Evolutionary conservation across 352 stramenopile genomes (phyloP).

Genomic region (Pythium aristosporum): DNA sequence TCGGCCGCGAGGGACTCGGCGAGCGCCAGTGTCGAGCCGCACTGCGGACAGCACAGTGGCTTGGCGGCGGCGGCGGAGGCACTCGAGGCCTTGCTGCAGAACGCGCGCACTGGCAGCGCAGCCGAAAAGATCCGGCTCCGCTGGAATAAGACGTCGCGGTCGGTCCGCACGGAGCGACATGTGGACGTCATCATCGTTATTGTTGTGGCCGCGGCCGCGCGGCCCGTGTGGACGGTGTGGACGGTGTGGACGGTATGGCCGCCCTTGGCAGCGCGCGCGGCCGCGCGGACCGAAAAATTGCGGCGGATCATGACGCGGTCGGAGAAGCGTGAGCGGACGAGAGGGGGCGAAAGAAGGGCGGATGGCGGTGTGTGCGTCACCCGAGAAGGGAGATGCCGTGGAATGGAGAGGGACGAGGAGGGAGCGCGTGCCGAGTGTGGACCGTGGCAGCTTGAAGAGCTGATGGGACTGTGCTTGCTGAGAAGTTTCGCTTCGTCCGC

Average conservation of each 20-base stretch:
- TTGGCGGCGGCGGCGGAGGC: constrained; percentile 14
- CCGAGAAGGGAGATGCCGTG: background rate
- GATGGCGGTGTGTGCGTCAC: background rate
- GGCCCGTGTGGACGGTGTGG: background rate
- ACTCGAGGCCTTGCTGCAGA: constrained; percentile 13
- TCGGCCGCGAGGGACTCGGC: constrained; percentile 31
- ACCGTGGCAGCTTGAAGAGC: constrained; percentile 11
- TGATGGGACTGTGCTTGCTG: background rate
- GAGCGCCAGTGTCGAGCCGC: constrained; percentile 51
- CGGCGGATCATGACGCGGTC: constrained; percentile 16
- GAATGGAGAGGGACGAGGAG: background rate
- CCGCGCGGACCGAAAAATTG: constrained; percentile 12
- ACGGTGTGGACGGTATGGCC: background rate
- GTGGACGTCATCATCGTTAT: background rate
- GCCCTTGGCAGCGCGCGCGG: background rate
- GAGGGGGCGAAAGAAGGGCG: background rate
- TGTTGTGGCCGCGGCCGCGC: background rate
- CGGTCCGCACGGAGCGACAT: background rate
- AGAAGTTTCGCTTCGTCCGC: constrained; percentile 11
- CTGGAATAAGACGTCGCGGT: background rate
- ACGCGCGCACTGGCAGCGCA: background rate
- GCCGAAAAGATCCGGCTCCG: background rate
- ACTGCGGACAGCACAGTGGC: constrained; percentile 66
- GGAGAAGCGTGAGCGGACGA: constrained; percentile 1
- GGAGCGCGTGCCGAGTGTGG: constrained; percentile 3